Evolutionary conservation across 495 filamentous ascomycete genomes (phyloP).

Genomic region (Podospora comata): DNA sequence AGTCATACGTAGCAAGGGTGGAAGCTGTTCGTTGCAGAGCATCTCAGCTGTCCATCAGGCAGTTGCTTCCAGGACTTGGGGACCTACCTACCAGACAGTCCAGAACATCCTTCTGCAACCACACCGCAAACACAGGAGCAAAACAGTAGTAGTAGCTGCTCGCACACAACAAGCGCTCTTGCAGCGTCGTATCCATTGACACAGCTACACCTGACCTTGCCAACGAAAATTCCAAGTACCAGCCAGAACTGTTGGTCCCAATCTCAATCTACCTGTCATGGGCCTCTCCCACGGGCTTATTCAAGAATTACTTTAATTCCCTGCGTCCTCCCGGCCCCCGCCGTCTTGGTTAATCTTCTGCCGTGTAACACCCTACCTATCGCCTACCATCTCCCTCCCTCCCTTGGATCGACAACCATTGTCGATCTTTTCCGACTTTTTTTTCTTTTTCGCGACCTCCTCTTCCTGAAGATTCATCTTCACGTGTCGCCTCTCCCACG

Average conservation of each 20-base stretch:
- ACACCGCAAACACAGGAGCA: slow-evolving; percentile 4
- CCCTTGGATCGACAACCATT: neutral
- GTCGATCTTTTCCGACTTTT: neutral
- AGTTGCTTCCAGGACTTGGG: no score
- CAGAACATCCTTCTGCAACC: neutral
- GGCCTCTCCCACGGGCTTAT: neutral
- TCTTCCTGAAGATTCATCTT: neutral
- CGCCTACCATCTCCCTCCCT: neutral
- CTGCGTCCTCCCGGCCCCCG: neutral
- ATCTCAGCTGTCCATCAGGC: no score
- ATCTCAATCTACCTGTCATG: neutral
- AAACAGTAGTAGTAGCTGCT: neutral
- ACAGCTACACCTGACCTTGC: neutral
- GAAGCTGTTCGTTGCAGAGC: no score
- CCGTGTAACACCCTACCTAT: neutral
- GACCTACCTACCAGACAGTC: neutral
- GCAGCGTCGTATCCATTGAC: slow-evolving; percentile 20
- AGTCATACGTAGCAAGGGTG: neutral
- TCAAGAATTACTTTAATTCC: neutral
- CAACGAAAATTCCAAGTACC: neutral
- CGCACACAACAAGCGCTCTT: neutral
- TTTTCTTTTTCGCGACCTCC: neutral
- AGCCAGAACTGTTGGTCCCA: neutral
- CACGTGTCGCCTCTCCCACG: neutral
- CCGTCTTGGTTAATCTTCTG: neutral